Percentiles rank a stretch among this genome's conserved stretches.
Evolutionary conservation across 2,329 filamentous ascomycete species (phyloP).

Genomic region (Neoarthrinium moseri): DNA sequence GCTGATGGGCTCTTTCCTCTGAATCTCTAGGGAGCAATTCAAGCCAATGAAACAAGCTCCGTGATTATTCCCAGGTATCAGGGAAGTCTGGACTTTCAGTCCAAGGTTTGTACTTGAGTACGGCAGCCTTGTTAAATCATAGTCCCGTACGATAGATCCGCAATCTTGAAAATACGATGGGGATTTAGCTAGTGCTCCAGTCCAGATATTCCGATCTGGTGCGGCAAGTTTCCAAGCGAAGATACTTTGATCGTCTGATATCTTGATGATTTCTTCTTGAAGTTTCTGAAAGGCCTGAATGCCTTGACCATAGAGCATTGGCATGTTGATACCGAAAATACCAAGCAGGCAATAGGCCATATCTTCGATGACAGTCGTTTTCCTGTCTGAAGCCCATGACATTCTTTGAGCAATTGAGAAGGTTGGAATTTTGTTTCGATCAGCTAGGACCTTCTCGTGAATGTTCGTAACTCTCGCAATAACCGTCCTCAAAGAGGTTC

Average conservation of each 20-base stretch:
- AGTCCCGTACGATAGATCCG: background rate
- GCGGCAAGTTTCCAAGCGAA: slow-evolving; percentile 22
- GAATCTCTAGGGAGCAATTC: background rate
- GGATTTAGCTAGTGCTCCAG: background rate
- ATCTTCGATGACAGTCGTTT: slow-evolving; percentile 35
- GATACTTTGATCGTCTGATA: slow-evolving; percentile 25
- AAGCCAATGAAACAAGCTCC: slow-evolving; percentile 5
- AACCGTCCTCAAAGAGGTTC: background rate
- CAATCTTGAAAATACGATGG: background rate
- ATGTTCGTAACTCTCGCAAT: background rate
- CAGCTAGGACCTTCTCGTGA: slow-evolving; percentile 11
- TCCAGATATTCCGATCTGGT: background rate
- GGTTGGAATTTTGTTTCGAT: slow-evolving; percentile 12
- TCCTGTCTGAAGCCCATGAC: slow-evolving; percentile 35
- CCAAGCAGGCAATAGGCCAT: slow-evolving; percentile 44
- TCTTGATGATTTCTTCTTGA: slow-evolving; percentile 33
- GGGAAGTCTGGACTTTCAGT: background rate
- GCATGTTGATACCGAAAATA: slow-evolving; percentile 42
- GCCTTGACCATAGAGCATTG: slow-evolving; percentile 40
- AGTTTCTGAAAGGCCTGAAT: slow-evolving; percentile 29
- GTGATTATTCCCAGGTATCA: background rate
- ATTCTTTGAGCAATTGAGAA: slow-evolving; percentile 35
- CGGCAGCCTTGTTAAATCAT: background rate
- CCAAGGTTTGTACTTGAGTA: background rate
- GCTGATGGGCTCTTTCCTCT: too few relatives aligned